These are phyloP conservation scores for Mortierella sp. DNA, from an alignment of 371 early-diverging fungal genomes.

Conservation along the genomic window DNA sequence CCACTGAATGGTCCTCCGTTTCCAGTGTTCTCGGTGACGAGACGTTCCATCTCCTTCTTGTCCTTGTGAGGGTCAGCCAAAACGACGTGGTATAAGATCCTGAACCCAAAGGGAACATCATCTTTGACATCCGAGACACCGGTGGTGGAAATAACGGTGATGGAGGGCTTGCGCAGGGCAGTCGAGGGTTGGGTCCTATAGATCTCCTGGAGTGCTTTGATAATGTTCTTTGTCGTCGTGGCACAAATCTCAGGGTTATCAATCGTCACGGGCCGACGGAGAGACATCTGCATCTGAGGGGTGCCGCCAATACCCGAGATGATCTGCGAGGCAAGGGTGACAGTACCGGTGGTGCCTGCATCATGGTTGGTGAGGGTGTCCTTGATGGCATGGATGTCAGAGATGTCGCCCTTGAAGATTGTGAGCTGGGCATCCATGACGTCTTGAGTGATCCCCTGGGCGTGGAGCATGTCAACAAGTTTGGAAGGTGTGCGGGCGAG, in stretches of 20 bases:
- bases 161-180: conserved; percentile 32
- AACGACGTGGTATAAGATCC: conserved; percentile 26
- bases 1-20: conserved; percentile 23
- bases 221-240: conserved; percentile 28
- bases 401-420: conserved; percentile 37
- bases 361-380: conserved; percentile 16
- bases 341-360: background rate
- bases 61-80: conserved; percentile 44
- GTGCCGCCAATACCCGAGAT: conserved; percentile 50
- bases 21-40: conserved; percentile 8
- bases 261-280: conserved; percentile 26
- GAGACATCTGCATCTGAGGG: conserved; percentile 15
- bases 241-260: conserved; percentile 45
- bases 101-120: conserved; percentile 44
- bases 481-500: conserved; percentile 49
- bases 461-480: conserved; percentile 36
- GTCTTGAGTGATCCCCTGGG: conserved; percentile 33
- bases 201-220: conserved; percentile 37
- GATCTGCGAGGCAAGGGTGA: conserved; percentile 33
- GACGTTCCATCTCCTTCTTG: conserved; percentile 48
- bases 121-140: conserved; percentile 36
- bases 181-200: conserved; percentile 18
- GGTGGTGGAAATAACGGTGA: conserved; percentile 37
- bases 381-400: conserved; percentile 30
- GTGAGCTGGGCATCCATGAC: conserved; percentile 37